Base-by-base conservation (phyloP, 495 filamentous ascomycete genomes). In the Lophium mytilinum region DNA sequence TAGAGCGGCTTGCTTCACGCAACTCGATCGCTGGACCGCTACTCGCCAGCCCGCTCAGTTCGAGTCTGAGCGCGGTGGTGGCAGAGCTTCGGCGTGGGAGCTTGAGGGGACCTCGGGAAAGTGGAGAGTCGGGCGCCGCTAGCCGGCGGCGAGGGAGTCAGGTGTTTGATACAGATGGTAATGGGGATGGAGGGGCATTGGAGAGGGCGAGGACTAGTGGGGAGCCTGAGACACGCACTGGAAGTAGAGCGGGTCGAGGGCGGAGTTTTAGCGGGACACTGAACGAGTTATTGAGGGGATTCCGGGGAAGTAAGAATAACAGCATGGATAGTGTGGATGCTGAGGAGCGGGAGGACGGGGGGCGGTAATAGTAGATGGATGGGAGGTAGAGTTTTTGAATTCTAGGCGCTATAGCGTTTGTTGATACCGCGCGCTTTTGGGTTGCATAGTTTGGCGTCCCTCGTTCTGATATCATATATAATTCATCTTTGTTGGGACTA, bases 31-130 rank as follows among this genome's bases (percentile, higher is more conserved):
- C 61, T 1, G 68, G 61, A 9, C 60, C 68, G 6, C 51, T 72
- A 0, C 61, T 66, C 35, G 57, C 65, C 2, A 63, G 60, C 36
- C 70, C 70, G 4, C 56, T 72, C 3, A 62, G 55, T 39, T 64
- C 63, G n/a, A 65, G 61, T 17, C 55, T 72, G 0, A 66, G 55
- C 43, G 68, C 66, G 30, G 62, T 72, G 50, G 69, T 72, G n/a
- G 83, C 82, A 5, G 84, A 88, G 24, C 33, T 62, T 9, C 58
- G 57, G 41, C 58, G 59, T 12, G 51, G 63, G 7, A 52, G 59
- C 0, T 53, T 55, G 53, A 17, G 56, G 9, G 17, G 63, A 11
- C 15, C 43, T 17, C 42, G 18, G 9, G 24, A 14, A 14, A 12
- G 37, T 18, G 34, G 15, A 18, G 34, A n/a, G 50, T 18, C 14